phyloP scores from a whole-genome alignment of 2,329 filamentous ascomycete species.

The Ophiostoma piceae region DNA sequence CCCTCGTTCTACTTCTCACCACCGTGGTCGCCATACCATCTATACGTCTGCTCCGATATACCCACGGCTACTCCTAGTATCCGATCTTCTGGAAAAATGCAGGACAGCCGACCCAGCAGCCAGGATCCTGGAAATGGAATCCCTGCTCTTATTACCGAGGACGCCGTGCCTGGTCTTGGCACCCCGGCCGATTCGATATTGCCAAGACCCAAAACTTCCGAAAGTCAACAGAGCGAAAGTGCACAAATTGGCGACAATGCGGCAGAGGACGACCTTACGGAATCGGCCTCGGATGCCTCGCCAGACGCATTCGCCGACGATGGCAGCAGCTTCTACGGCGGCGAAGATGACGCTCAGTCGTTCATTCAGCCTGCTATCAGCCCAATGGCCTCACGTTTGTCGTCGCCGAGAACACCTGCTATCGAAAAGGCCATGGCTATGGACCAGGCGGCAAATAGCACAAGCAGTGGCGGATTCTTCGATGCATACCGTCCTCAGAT shows the following conservation, averaged over 20 bases:
- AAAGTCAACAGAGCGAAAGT: neutral
- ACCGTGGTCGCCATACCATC: neutral
- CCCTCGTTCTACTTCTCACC: neutral
- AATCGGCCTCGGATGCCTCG: neutral
- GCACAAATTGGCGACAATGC: neutral
- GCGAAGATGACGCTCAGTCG: slow-evolving; percentile 54
- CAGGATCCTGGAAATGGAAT: neutral
- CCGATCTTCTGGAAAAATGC: neutral
- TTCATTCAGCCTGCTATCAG: slow-evolving; percentile 57
- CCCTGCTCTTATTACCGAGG: neutral
- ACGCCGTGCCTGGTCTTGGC: slow-evolving; percentile 16
- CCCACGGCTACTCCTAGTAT: neutral
- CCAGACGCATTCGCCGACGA: slow-evolving; percentile 31
- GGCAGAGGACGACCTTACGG: neutral
- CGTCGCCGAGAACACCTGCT: slow-evolving; percentile 50
- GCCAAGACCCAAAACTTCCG: slow-evolving; percentile 17
- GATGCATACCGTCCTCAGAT: slow-evolving; percentile 23
- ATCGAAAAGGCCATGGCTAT: slow-evolving; percentile 54
- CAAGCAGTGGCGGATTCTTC: slow-evolving; percentile 32
- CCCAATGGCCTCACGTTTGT: slow-evolving; percentile 50
- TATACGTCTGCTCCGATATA: neutral
- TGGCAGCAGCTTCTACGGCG: slow-evolving; percentile 34
- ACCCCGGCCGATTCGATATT: neutral
- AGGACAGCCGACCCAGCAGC: neutral
- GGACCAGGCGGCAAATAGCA: slow-evolving; percentile 32